These are phyloP conservation scores for Ophiocordyceps camponoti-leonardi DNA, from an alignment of 2,329 filamentous ascomycete species.

Conservation along the genomic window DNA sequence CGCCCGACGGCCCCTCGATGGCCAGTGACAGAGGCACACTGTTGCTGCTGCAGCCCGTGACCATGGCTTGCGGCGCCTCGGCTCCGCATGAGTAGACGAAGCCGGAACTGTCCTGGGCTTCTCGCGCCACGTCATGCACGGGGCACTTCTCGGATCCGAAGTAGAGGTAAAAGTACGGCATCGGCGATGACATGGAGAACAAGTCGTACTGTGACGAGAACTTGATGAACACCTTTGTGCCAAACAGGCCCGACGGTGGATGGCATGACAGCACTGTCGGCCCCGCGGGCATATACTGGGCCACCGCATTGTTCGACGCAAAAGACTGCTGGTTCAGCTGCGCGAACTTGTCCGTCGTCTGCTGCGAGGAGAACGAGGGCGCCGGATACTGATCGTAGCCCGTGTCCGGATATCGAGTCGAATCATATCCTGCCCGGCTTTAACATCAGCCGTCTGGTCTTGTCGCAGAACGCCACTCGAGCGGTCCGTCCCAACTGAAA, in stretches of 20 bases:
- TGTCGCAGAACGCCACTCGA: background rate
- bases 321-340: conserved; percentile 40
- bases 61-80: conserved; percentile 46
- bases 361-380: conserved; percentile 28
- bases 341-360: conserved; percentile 28
- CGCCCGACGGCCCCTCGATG: conserved; percentile 32
- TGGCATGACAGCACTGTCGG: conserved; percentile 51
- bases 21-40: conserved; percentile 38
- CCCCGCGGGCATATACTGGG: conserved; percentile 45
- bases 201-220: conserved; percentile 63
- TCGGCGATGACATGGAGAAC: conserved; percentile 33
- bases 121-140: conserved; percentile 42
- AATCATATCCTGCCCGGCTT: conserved; percentile 32
- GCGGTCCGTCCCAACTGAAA: background rate
- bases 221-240: conserved; percentile 56
- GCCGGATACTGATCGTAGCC: conserved; percentile 33
- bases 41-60: conserved; percentile 29
- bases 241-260: conserved; percentile 50
- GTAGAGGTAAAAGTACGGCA: conserved; percentile 44
- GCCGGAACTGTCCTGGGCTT: conserved; percentile 36
- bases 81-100: conserved; percentile 57
- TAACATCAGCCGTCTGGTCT: background rate
- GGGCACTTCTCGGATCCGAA: conserved; percentile 63
- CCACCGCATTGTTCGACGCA: conserved; percentile 41
- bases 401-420: conserved; percentile 42